Conservation (phyloP, 2,329 filamentous ascomycete genomes). For the Coniosporium tulheliwenetii region DNA sequence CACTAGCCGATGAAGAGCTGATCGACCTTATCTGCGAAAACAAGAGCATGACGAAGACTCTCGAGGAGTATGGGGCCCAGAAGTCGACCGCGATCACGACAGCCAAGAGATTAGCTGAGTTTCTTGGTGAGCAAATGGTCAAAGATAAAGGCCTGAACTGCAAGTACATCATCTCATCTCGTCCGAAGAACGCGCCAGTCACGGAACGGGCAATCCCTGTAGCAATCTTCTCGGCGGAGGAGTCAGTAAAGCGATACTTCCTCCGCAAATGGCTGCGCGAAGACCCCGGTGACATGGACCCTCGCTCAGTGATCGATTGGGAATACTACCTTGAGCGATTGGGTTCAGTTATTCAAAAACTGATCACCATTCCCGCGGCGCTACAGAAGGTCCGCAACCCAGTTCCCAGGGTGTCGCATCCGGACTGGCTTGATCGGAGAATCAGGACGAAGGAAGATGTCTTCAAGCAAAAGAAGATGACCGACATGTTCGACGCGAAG, state of each 20-base stretch:
- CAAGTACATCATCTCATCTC: conserved; percentile 95
- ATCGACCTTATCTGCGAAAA: conserved; percentile 99
- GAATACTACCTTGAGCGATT: conserved; percentile 92
- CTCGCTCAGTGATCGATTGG: conserved; percentile 84
- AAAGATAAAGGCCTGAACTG: conserved; percentile 99
- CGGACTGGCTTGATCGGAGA: conserved; percentile 87
- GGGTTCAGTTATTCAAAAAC: conserved; percentile 93
- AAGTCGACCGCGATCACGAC: conserved; percentile 99
- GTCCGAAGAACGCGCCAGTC: conserved; percentile 75
- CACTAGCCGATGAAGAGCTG: conserved; percentile 86
- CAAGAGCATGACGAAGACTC: conserved; percentile 89
- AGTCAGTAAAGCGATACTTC: conserved; percentile 74
- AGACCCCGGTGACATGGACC: conserved; percentile 81
- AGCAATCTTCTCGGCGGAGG: conserved; percentile 91
- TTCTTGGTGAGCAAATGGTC: conserved; percentile 94
- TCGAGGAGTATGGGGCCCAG: conserved; percentile 89
- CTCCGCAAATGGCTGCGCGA: conserved; percentile 92
- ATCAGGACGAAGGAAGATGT: conserved; percentile 94
- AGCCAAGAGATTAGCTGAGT: conserved; percentile 84
- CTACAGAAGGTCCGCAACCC: conserved; percentile 91
- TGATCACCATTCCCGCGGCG: conserved; percentile 95
- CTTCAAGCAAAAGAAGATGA: conserved; percentile 98
- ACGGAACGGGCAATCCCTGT: conserved; percentile 91
- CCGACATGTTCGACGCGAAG: conserved; percentile 63
- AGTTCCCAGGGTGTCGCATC: conserved; percentile 82